Percentiles rank a stretch among this genome's conserved stretches.
phyloP scores from a whole-genome alignment of 1,139 yeast genomes.

The Hansenula sp. region DNA sequence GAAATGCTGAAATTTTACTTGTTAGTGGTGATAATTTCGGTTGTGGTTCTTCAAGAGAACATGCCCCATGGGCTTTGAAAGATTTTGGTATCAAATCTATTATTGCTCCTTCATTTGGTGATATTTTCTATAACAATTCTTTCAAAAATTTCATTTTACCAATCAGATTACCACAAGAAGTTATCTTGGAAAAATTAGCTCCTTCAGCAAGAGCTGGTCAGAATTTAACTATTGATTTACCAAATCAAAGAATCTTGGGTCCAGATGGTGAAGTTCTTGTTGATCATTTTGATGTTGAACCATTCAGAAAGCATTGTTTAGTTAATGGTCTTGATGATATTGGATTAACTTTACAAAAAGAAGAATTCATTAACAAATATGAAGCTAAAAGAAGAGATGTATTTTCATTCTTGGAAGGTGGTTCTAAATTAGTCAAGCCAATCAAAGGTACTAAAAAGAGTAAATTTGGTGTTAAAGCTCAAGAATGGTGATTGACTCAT shows the following conservation, averaged over 20 bases:
- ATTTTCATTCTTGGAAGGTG: slow-evolving; percentile 91
- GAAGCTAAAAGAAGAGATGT: slow-evolving; percentile 72
- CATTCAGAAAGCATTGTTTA: slow-evolving; percentile 90
- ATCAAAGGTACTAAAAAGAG: slow-evolving; percentile 68
- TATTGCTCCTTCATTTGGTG: slow-evolving; percentile 98
- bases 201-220: slow-evolving; percentile 79
- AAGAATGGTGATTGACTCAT: slow-evolving; percentile 58
- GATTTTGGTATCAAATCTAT: slow-evolving; percentile 95
- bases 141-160: slow-evolving; percentile 94
- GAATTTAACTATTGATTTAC: slow-evolving; percentile 74
- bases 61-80: slow-evolving; percentile 98
- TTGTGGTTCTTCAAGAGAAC: slow-evolving; percentile 98
- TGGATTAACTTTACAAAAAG: slow-evolving; percentile 92
- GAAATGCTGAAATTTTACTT: slow-evolving; percentile 73
- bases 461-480: slow-evolving; percentile 64
- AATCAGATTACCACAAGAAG: slow-evolving; percentile 76
- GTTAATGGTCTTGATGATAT: slow-evolving; percentile 95
- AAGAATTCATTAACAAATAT: slow-evolving; percentile 64
- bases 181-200: slow-evolving; percentile 63
- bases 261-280: slow-evolving; percentile 71
- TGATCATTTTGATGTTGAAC: slow-evolving; percentile 81
- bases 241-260: slow-evolving; percentile 75
- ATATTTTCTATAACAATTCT: slow-evolving; percentile 94
- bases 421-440: slow-evolving; percentile 64
- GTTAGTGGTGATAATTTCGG: slow-evolving; percentile 98